A percentile compares a stretch with the other conserved stretches of the same genome.
phyloP scores from a whole-genome alignment of 306 rosid species.

The Echinosophora koreensis region DNA sequence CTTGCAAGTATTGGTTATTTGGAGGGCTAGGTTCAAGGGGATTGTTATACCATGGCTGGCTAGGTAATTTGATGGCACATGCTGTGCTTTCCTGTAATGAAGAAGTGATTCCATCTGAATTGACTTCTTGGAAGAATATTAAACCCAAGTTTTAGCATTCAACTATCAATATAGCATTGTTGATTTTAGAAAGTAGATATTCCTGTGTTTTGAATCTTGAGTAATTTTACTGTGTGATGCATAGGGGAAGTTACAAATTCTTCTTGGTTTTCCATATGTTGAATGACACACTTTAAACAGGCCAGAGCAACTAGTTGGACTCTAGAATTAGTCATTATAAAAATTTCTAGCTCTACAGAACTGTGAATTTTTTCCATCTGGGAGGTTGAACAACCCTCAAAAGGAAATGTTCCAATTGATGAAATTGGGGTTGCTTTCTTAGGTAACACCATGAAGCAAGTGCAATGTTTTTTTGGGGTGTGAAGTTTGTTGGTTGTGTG shows the following conservation, averaged over 20 bases:
- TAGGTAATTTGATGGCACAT: constrained; percentile 78
- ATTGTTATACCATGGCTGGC: constrained; percentile 90
- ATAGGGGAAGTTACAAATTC: neutral
- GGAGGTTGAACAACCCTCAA: too few species aligned
- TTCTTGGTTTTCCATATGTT: neutral
- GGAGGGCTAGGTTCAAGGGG: constrained; percentile 97
- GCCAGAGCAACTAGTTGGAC: neutral
- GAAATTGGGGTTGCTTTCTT: too few species aligned
- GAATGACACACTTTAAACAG: neutral
- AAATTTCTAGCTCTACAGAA: neutral
- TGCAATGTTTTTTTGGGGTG: too few species aligned
- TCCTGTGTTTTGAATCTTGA: neutral
- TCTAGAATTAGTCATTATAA: neutral
- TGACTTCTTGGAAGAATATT: constrained; percentile 77
- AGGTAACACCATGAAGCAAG: too few species aligned
- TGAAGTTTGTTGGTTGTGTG: too few species aligned
- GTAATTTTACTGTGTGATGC: neutral
- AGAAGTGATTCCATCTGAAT: constrained; percentile 72
- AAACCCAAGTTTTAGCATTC: constrained; percentile 24
- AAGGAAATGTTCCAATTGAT: too few species aligned
- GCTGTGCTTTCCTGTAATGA: constrained; percentile 80
- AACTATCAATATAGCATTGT: neutral
- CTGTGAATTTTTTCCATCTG: neutral
- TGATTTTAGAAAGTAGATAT: neutral
- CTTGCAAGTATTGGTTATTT: constrained; percentile 81